Percentiles rank a stretch among this genome's conserved stretches.
These are phyloP conservation scores for Camellia oleifera DNA, from an alignment of 179 eudicot species.

Conservation along the genomic window DNA sequence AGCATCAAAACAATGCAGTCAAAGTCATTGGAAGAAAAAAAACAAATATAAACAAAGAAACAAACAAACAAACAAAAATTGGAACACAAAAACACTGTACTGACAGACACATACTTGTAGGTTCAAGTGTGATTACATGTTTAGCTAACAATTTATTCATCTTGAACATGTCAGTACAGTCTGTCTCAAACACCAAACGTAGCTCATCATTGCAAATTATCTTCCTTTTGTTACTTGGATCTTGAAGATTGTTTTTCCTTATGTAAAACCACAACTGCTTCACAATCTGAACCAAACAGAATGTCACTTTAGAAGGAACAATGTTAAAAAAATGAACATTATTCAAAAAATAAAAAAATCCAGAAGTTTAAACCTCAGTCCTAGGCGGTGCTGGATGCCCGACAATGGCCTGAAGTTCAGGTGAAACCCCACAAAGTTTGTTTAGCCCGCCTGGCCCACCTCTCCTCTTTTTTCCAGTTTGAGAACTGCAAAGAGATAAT, in stretches of 20 bases:
- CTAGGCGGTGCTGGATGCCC: constrained; percentile 84
- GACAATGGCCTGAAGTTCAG: constrained; percentile 77
- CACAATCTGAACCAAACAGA: constrained; percentile 61
- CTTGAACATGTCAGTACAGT: constrained; percentile 92
- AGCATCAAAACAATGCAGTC: constrained; percentile 20
- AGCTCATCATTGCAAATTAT: constrained; percentile 90
- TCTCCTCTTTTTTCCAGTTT: constrained; percentile 61
- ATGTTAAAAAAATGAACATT: background rate
- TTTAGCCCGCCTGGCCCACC: constrained; percentile 94
- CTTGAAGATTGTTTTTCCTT: constrained; percentile 91
- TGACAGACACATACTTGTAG: constrained; percentile 51
- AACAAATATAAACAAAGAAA: background rate
- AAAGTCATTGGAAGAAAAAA: background rate
- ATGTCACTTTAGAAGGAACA: background rate
- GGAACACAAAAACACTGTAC: background rate
- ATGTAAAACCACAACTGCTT: constrained; percentile 95
- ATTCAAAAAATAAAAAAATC: background rate
- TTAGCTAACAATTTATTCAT: constrained; percentile 92
- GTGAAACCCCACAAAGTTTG: constrained; percentile 88
- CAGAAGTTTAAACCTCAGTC: constrained; percentile 62
- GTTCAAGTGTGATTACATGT: constrained; percentile 71
- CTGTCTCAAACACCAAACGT: constrained; percentile 82
- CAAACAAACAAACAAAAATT: too few species aligned
- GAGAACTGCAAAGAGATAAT: constrained; percentile 39
- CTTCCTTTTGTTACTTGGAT: constrained; percentile 93